phyloP scores from a whole-genome alignment of 495 filamentous ascomycete genomes.

The Cladorrhinum samala region DNA sequence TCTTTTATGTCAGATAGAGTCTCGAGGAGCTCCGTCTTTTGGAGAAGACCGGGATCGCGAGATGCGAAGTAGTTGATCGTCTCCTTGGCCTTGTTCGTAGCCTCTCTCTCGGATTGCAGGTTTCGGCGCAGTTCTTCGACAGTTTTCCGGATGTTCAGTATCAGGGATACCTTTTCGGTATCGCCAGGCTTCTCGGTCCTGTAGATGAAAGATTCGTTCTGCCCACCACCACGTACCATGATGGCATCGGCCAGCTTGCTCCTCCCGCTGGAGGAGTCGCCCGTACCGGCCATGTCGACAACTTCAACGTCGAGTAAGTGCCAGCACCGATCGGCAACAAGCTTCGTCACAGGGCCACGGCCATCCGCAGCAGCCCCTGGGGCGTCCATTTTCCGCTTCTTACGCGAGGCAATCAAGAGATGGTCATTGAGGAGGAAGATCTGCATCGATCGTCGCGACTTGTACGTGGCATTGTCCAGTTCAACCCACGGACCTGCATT shows the following conservation, averaged over 20 bases:
- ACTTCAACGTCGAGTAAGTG: slow-evolving; percentile 89
- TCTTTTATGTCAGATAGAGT: slow-evolving; percentile 64
- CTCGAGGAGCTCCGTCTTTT: slow-evolving; percentile 66
- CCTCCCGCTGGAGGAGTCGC: slow-evolving; percentile 49
- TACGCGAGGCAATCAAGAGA: slow-evolving; percentile 78
- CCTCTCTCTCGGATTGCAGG: slow-evolving; percentile 74
- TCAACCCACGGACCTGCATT: slow-evolving; percentile 92
- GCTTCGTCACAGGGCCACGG: slow-evolving; percentile 62
- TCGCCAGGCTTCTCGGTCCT: slow-evolving; percentile 68
- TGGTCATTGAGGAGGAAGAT: slow-evolving; percentile 94
- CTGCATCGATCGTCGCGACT: slow-evolving; percentile 74
- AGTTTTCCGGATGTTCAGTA: slow-evolving; percentile 84
- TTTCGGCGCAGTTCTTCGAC: slow-evolving; percentile 84
- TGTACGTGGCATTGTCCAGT: slow-evolving; percentile 95
- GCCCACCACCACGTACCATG: slow-evolving; percentile 76
- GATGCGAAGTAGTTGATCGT: slow-evolving; percentile 74
- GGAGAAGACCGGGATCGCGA: slow-evolving; percentile 62
- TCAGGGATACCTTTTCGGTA: slow-evolving; percentile 67
- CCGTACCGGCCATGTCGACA: slow-evolving; percentile 69
- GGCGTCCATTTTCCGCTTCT: slow-evolving; percentile 77
- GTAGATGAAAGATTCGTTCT: slow-evolving; percentile 84
- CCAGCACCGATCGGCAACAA: slow-evolving; percentile 93
- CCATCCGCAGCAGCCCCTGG: slow-evolving; percentile 49
- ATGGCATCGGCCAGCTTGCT: slow-evolving; percentile 78
- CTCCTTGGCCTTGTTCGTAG: slow-evolving; percentile 68